Conservation (phyloP, 768 basidiomycete genomes). For the Russula abietina region DNA sequence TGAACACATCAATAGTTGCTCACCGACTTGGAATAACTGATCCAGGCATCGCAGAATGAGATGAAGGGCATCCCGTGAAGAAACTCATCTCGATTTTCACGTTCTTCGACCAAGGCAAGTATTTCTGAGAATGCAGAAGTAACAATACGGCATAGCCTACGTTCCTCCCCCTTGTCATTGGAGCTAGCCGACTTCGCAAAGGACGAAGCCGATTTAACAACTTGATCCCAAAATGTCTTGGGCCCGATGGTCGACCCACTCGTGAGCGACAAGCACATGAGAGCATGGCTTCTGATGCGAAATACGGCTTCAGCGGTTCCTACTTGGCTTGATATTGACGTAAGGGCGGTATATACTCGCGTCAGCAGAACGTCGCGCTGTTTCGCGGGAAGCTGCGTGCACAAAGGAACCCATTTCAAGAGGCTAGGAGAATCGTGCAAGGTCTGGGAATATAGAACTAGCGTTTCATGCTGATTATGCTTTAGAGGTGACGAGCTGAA, state of each 20-base stretch:
- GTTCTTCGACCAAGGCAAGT: conserved; percentile 36
- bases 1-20: conserved; percentile 20
- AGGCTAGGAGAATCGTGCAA: conserved; percentile 37
- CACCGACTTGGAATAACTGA: conserved; percentile 59
- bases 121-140: conserved; percentile 42
- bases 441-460: conserved; percentile 30
- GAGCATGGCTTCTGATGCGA: conserved; percentile 37
- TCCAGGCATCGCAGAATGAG: conserved; percentile 68
- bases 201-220: conserved; percentile 42
- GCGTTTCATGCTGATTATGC: conserved; percentile 6
- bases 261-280: conserved; percentile 46
- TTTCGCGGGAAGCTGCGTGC: conserved; percentile 42
- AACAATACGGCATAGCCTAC: conserved; percentile 29
- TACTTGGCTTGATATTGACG: conserved; percentile 26
- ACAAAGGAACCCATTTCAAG: conserved; percentile 47
- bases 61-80: conserved; percentile 48
- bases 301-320: conserved; percentile 30
- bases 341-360: conserved; percentile 51
- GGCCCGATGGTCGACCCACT: conserved; percentile 44
- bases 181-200: conserved; percentile 31
- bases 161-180: conserved; percentile 13
- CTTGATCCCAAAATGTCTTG: conserved; percentile 67
- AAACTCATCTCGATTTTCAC: conserved; percentile 37
- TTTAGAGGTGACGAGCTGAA: conserved; percentile 23
- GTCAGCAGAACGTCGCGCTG: conserved; percentile 55